Evolutionary conservation across 805 yeast genomes (phyloP).

Genomic region (Barnettozyma botsteinii): DNA sequence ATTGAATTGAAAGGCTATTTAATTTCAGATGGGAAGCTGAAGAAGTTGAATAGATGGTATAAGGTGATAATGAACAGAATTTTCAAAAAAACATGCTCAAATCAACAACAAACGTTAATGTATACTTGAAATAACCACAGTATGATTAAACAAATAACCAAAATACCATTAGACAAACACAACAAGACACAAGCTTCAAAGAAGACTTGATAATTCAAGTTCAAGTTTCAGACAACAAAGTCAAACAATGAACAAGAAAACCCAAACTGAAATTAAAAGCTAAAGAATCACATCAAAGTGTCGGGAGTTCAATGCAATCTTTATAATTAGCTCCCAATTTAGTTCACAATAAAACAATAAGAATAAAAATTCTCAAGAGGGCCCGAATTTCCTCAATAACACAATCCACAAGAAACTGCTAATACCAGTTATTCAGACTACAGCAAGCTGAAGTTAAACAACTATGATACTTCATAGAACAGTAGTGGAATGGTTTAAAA

Average conservation of each 20-base stretch:
- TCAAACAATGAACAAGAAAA: background rate
- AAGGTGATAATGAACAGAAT: too few relatives aligned
- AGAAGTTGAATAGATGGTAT: too few relatives aligned
- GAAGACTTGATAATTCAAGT: too few relatives aligned
- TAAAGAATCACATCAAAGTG: constrained; percentile 53
- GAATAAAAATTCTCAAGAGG: constrained; percentile 38
- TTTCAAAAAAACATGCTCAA: too few relatives aligned
- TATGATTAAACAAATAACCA: too few relatives aligned
- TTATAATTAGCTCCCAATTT: constrained; percentile 6
- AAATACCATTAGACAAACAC: too few relatives aligned
- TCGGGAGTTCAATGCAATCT: constrained; percentile 74
- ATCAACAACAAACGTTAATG: background rate
- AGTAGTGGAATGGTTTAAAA: background rate
- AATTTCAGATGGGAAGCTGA: constrained; percentile 7
- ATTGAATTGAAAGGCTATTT: background rate
- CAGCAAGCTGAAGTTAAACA: too few relatives aligned
- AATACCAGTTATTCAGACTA: too few relatives aligned
- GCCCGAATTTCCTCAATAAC: constrained; percentile 58
- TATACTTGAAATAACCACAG: background rate
- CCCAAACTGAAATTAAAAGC: constrained; percentile 28
- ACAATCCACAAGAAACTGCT: background rate
- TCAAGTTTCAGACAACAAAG: background rate
- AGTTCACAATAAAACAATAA: constrained; percentile 5
- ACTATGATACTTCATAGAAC: background rate
- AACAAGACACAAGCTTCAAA: background rate